Percentiles rank a stretch among this genome's conserved stretches.
Conservation (phyloP, 352 stramenopile genomes). For the Phytophthora melonis region DNA sequence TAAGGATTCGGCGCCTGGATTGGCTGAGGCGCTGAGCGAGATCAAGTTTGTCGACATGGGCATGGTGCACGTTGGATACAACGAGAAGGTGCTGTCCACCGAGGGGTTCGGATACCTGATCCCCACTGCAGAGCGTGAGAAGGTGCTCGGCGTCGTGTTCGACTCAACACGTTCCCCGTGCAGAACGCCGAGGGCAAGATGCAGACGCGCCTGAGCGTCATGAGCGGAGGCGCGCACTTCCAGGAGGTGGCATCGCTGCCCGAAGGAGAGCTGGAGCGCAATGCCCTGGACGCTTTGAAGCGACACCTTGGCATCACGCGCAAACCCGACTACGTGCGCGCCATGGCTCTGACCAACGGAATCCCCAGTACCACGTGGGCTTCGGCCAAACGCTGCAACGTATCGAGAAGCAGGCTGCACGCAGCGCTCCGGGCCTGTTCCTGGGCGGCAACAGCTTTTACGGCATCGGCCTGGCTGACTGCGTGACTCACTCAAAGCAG, state of each 20-base stretch:
- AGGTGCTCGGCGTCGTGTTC: slow-evolving; percentile 86
- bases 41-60: slow-evolving; percentile 87
- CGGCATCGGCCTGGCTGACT: slow-evolving; percentile 87
- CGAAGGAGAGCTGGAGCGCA: slow-evolving; percentile 55
- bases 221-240: slow-evolving; percentile 85
- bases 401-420: slow-evolving; percentile 61
- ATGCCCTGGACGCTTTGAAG: slow-evolving; percentile 74
- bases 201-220: slow-evolving; percentile 87
- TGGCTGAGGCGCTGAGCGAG: slow-evolving; percentile 58
- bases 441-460: slow-evolving; percentile 90
- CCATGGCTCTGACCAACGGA: slow-evolving; percentile 60
- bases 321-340: slow-evolving; percentile 66
- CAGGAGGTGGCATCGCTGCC: slow-evolving; percentile 59
- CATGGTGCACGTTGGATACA: slow-evolving; percentile 85
- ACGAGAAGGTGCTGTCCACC: slow-evolving; percentile 59
- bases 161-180: slow-evolving; percentile 91
- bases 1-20: slow-evolving; percentile 48
- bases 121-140: slow-evolving; percentile 72
- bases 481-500: slow-evolving; percentile 83
- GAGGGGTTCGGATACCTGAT: slow-evolving; percentile 91
- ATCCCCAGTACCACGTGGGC: slow-evolving; percentile 91
- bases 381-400: slow-evolving; percentile 66
- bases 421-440: slow-evolving; percentile 53
- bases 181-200: slow-evolving; percentile 58
- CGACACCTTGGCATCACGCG: slow-evolving; percentile 77